Conservation (phyloP, 2,329 filamentous ascomycete species). For the Colletotrichum lini region DNA sequence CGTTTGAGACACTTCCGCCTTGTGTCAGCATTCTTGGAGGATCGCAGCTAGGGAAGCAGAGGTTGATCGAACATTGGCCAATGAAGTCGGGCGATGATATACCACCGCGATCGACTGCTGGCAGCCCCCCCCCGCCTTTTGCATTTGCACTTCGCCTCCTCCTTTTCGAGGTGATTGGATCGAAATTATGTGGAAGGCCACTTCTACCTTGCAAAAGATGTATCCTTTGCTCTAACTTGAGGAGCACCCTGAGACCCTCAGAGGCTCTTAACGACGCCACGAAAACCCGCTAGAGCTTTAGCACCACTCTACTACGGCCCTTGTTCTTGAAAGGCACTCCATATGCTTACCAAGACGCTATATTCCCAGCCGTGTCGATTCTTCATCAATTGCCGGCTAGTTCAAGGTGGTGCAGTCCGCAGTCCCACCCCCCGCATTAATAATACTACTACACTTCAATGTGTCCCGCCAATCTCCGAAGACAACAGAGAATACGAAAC, state of each 20-base stretch:
- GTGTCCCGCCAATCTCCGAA: conserved; percentile 9
- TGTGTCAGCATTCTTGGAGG: neutral
- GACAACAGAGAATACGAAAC: conserved; percentile 28
- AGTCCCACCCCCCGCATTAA: neutral
- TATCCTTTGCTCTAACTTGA: conserved; percentile 10
- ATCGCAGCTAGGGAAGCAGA: conserved; percentile 1
- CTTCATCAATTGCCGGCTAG: conserved; percentile 18
- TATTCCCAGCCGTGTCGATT: conserved; percentile 10
- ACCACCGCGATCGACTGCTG: neutral
- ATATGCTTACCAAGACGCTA: conserved; percentile 21
- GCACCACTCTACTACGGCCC: conserved; percentile 7
- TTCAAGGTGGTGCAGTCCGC: conserved; percentile 12
- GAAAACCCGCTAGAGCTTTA: conserved; percentile 14
- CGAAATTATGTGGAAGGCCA: neutral
- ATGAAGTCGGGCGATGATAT: neutral
- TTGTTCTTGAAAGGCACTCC: conserved; percentile 27
- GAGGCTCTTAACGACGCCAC: conserved; percentile 2
- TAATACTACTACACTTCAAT: neutral
- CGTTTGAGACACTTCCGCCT: conserved; percentile 13
- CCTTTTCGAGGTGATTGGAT: neutral
- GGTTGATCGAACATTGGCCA: conserved; percentile 15
- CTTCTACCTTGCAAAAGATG: conserved; percentile 2
- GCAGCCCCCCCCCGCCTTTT: neutral
- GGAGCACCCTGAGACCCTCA: neutral
- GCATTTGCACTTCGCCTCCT: conserved; percentile 9